Evolutionary conservation across 306 rosid genomes (phyloP).

Genomic region (Datisca glomerata): DNA sequence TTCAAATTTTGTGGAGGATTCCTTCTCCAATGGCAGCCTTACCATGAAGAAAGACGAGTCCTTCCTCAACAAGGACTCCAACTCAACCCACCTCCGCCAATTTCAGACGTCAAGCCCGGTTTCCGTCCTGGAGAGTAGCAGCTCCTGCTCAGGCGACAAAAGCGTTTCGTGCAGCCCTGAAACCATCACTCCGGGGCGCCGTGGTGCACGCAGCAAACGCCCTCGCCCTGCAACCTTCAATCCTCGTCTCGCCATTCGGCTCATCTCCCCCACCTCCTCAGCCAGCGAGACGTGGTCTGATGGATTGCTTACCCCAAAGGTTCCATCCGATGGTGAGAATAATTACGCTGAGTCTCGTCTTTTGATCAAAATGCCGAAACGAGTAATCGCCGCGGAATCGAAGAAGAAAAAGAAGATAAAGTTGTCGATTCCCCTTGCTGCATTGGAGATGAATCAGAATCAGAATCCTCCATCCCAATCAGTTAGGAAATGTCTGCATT

Average conservation of each 20-base stretch:
- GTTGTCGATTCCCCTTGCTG: conserved; percentile 31
- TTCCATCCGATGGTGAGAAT: conserved; percentile 48
- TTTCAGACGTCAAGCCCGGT: conserved; percentile 78
- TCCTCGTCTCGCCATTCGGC: conserved; percentile 56
- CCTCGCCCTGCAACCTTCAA: conserved; percentile 77
- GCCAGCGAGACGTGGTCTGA: conserved; percentile 32
- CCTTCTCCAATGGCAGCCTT: conserved; percentile 64
- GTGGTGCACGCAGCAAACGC: conserved; percentile 93
- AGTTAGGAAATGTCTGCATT: conserved; percentile 87
- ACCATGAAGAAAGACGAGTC: conserved; percentile 54
- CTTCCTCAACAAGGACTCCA: conserved; percentile 27
- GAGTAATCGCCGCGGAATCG: conserved; percentile 16
- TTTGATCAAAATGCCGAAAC: conserved; percentile 12
- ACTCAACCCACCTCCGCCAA: conserved; percentile 9
- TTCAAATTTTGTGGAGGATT: conserved; percentile 80
- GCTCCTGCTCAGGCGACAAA: conserved; percentile 67
- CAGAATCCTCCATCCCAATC: conserved; percentile 29
- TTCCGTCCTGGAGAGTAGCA: conserved; percentile 88
- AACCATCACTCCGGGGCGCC: conserved; percentile 33
- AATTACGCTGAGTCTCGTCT: conserved; percentile 65
- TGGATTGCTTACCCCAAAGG: conserved; percentile 16
- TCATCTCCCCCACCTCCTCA: conserved; percentile 64
- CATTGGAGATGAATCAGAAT: conserved; percentile 29
- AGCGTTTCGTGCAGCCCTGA: conserved; percentile 30
- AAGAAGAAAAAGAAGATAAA: conserved; percentile 39